phyloP scores from a whole-genome alignment of 805 yeast species.

The Yamadazyma tumulicola region DNA sequence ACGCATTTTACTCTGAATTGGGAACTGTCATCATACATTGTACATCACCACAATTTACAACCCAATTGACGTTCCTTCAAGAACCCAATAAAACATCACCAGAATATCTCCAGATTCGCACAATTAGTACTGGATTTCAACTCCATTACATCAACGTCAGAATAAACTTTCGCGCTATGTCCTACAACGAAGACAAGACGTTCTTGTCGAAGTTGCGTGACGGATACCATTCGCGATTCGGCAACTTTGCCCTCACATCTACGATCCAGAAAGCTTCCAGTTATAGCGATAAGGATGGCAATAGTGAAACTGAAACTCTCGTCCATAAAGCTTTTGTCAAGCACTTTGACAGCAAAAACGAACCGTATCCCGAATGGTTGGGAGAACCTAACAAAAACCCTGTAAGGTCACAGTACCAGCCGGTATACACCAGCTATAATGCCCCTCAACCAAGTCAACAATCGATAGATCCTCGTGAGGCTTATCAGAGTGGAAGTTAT shows the following conservation, averaged over 20 bases:
- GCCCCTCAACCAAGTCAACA: slow-evolving; percentile 5
- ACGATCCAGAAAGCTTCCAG: slow-evolving; percentile 14
- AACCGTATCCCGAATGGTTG: slow-evolving; percentile 44
- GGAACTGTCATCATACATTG: too few relatives aligned
- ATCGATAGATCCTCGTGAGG: slow-evolving; percentile 1
- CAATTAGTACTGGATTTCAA: too few relatives aligned
- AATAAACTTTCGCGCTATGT: too few relatives aligned
- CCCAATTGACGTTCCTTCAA: too few relatives aligned
- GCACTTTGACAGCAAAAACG: slow-evolving; percentile 28
- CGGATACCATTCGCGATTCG: slow-evolving; percentile 35
- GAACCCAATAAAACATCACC: too few relatives aligned
- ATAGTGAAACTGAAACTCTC: slow-evolving; percentile 34
- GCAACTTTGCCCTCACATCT: slow-evolving; percentile 30
- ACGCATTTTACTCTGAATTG: too few relatives aligned
- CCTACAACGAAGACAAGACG: too few relatives aligned
- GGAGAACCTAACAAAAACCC: slow-evolving; percentile 20
- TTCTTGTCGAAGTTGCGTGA: slow-evolving; percentile 35
- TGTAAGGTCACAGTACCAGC: slow-evolving; percentile 18
- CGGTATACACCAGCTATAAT: slow-evolving; percentile 22
- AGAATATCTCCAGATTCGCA: too few relatives aligned
- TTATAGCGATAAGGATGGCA: slow-evolving; percentile 37
- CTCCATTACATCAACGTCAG: too few relatives aligned
- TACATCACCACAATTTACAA: too few relatives aligned
- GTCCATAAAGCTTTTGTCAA: slow-evolving; percentile 43
- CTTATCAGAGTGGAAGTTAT: slow-evolving; percentile 15